Conservation (phyloP, 2,329 filamentous ascomycete species). For the Hymenoscyphus albidus region DNA sequence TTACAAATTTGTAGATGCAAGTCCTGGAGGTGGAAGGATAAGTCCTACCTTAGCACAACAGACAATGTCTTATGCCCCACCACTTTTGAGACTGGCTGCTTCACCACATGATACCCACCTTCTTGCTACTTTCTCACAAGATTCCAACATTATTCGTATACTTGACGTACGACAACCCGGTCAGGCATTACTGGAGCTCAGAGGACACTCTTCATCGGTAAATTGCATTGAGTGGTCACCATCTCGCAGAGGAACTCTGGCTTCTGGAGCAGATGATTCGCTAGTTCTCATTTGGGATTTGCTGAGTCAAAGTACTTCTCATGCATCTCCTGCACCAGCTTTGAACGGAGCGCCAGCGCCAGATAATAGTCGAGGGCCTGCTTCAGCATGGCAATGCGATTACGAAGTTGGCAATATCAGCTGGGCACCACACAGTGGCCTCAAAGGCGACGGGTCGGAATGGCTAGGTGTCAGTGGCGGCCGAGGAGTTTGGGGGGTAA, state of each 20-base stretch:
- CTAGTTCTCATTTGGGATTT: slow-evolving; percentile 93
- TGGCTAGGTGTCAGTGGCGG: slow-evolving; percentile 83
- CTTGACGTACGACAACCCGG: slow-evolving; percentile 95
- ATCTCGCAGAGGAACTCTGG: slow-evolving; percentile 77
- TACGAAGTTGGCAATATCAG: slow-evolving; percentile 83
- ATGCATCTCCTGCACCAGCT: slow-evolving; percentile 35
- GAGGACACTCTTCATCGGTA: slow-evolving; percentile 78
- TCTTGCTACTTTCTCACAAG: slow-evolving; percentile 93
- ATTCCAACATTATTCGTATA: slow-evolving; percentile 88
- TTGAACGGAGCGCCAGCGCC: slow-evolving; percentile 48
- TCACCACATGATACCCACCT: slow-evolving; percentile 95
- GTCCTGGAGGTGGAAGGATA: slow-evolving; percentile 52
- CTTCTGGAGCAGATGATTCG: slow-evolving; percentile 88
- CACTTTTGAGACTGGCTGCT: slow-evolving; percentile 75
- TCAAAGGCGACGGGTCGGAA: slow-evolving; percentile 68
- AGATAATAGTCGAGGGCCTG: slow-evolving; percentile 62
- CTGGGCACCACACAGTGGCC: slow-evolving; percentile 71
- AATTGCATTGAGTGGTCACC: slow-evolving; percentile 98
- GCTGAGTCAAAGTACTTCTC: slow-evolving; percentile 51
- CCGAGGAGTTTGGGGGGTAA: slow-evolving; percentile 69
- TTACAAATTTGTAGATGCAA: slow-evolving; percentile 42
- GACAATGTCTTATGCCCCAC: slow-evolving; percentile 72
- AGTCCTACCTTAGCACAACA: slow-evolving; percentile 74
- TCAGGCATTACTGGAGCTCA: slow-evolving; percentile 88
- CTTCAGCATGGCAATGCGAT: slow-evolving; percentile 78